These are phyloP conservation scores for Plasmodium cynomolgi DNA, from an alignment of 169 alveolate species.

Conservation along the genomic window DNA sequence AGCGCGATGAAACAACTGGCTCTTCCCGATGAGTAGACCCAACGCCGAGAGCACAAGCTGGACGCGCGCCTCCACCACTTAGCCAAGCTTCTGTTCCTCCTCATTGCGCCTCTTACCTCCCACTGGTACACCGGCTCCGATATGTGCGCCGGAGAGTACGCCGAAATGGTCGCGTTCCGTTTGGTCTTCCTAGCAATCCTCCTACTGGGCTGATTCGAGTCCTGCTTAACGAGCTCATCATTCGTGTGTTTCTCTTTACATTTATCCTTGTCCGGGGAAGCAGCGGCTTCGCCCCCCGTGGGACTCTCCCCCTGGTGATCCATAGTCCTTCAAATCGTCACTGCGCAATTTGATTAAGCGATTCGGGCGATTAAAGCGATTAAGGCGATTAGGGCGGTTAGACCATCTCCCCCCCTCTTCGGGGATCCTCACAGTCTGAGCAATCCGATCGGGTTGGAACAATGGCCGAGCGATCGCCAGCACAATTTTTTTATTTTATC, in stretches of 20 bases:
- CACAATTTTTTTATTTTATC: background rate
- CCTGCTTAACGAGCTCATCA: background rate
- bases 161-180: conserved; percentile 24
- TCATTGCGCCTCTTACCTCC: conserved; percentile 25
- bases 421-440: background rate
- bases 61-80: background rate
- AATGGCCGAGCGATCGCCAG: background rate
- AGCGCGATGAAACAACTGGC: background rate
- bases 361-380: too few relatives aligned
- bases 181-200: background rate
- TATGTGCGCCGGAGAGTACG: conserved; percentile 67
- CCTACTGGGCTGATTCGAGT: background rate
- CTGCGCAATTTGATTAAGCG: background rate
- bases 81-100: background rate
- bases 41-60: too few relatives aligned
- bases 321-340: background rate
- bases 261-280: background rate
- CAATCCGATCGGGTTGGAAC: background rate
- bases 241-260: conserved; percentile 8
- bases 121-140: conserved; percentile 73
- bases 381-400: too few relatives aligned
- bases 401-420: background rate
- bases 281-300: background rate
- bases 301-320: background rate
- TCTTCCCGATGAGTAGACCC: background rate